Evolutionary conservation across 1,139 yeast species (phyloP).

Genomic region (Pichia sp.): DNA sequence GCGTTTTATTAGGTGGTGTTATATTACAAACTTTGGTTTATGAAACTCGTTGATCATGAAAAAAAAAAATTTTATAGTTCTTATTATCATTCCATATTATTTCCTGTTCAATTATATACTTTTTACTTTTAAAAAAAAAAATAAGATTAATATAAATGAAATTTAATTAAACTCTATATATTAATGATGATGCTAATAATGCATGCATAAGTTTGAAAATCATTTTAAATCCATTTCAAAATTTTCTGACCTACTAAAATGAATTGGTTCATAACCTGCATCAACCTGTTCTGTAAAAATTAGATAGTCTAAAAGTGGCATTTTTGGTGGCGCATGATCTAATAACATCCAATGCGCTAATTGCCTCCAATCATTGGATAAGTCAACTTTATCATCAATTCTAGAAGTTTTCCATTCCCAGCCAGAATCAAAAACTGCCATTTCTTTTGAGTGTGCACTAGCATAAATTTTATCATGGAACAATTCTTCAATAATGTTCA

Average conservation of each 20-base stretch:
- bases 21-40: conserved; percentile 68
- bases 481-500: conserved; percentile 6
- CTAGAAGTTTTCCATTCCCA: not conserved
- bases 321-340: conserved; percentile 10
- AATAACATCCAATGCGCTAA: conserved; percentile 7
- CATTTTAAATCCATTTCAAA: too few species aligned
- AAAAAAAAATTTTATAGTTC: too few species aligned
- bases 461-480: conserved; percentile 1
- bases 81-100: too few species aligned
- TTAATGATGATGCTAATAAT: too few species aligned
- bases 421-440: not conserved
- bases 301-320: conserved; percentile 8
- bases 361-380: conserved; percentile 3
- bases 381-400: not conserved
- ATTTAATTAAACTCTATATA: too few species aligned
- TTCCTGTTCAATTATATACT: too few species aligned
- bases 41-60: conserved; percentile 53
- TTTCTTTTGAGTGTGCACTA: conserved; percentile 8
- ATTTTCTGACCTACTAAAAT: too few species aligned
- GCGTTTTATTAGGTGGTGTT: conserved; percentile 62
- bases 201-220: too few species aligned
- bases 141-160: too few species aligned
- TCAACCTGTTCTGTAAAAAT: conserved; percentile 2
- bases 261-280: not conserved
- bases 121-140: too few species aligned